A percentile compares a stretch with the other conserved stretches of the same genome.
These are phyloP conservation scores for Dissophora ornata DNA, from an alignment of 192 early-diverging fungal genomes.

Conservation along the genomic window DNA sequence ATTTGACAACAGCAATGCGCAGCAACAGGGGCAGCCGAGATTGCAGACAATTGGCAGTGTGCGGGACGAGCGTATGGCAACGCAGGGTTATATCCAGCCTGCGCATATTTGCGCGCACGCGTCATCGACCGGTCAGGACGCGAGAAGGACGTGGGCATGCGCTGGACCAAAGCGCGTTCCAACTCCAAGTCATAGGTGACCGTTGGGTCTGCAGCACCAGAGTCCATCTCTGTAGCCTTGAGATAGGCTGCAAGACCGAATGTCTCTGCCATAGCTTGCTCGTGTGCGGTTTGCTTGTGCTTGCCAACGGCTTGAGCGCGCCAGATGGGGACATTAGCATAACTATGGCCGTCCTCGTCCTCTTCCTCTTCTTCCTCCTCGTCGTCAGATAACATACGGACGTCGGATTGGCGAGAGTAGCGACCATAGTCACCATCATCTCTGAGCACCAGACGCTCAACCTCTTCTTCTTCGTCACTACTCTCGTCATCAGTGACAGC, in stretches of 20 bases:
- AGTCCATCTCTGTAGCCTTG: constrained; percentile 51
- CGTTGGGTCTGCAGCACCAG: constrained; percentile 20
- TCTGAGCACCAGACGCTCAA: constrained; percentile 44
- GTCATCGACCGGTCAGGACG: constrained; percentile 44
- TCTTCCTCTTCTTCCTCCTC: too few relatives aligned
- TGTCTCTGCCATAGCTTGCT: constrained; percentile 47
- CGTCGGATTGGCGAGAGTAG: constrained; percentile 13
- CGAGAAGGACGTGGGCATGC: constrained; percentile 48
- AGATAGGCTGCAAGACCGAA: constrained; percentile 52
- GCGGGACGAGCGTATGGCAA: constrained; percentile 47
- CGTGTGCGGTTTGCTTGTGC: constrained; percentile 49
- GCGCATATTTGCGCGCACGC: constrained; percentile 51
- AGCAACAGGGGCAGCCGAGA: constrained; percentile 2
- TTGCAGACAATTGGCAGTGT: constrained; percentile 18
- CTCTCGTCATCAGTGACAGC: constrained; percentile 13
- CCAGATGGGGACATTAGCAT: constrained; percentile 38
- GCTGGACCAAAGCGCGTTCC: constrained; percentile 41
- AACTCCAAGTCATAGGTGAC: constrained; percentile 50
- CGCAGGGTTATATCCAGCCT: constrained; percentile 41
- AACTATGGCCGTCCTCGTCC: constrained; percentile 15
- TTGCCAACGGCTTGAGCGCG: constrained; percentile 39
- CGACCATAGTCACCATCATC: constrained; percentile 8
- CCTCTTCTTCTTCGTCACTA: constrained; percentile 30
- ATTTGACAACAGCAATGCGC: constrained; percentile 50
- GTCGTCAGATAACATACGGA: constrained; percentile 31